Conservation (phyloP, 2,329 filamentous ascomycete genomes). For the Davidsoniella eucalypti region DNA sequence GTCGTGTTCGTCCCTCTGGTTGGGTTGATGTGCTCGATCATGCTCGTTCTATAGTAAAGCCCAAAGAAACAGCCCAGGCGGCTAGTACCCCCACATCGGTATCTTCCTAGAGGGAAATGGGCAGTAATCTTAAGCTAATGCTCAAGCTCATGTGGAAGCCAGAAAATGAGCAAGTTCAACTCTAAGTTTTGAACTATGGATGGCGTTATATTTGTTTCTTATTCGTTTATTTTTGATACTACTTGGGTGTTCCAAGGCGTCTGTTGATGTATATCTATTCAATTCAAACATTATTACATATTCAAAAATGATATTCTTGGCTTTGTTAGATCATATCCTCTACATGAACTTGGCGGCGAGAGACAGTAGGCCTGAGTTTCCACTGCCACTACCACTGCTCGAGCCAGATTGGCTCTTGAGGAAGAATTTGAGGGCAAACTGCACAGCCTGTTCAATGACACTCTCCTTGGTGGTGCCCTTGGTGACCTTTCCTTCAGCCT, state of each 20-base stretch:
- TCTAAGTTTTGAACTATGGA: no score
- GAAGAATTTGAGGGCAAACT: conserved; percentile 85
- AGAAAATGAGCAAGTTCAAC: no score
- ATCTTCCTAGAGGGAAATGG: neutral
- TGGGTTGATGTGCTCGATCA: conserved; percentile 42
- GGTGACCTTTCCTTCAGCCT: conserved; percentile 34
- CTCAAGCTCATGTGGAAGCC: no score
- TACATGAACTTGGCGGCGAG: conserved; percentile 33
- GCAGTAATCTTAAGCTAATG: neutral
- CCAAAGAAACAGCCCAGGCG: neutral
- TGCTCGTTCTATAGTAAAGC: conserved; percentile 14
- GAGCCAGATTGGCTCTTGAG: conserved; percentile 46
- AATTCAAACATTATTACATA: neutral
- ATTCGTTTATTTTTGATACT: no score
- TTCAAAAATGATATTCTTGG: neutral
- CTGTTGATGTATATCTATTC: neutral
- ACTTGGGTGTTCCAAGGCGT: no score
- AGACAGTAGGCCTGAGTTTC: conserved; percentile 30
- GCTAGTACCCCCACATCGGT: neutral
- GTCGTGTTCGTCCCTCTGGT: conserved; percentile 32
- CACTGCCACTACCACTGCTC: conserved; percentile 18
- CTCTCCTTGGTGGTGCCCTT: conserved; percentile 60
- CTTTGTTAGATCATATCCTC: neutral
- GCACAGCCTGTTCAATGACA: conserved; percentile 60
- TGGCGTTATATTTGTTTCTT: no score